phyloP scores from a whole-genome alignment of 164 flowering plant species.

The Hamamelis virginiana region DNA sequence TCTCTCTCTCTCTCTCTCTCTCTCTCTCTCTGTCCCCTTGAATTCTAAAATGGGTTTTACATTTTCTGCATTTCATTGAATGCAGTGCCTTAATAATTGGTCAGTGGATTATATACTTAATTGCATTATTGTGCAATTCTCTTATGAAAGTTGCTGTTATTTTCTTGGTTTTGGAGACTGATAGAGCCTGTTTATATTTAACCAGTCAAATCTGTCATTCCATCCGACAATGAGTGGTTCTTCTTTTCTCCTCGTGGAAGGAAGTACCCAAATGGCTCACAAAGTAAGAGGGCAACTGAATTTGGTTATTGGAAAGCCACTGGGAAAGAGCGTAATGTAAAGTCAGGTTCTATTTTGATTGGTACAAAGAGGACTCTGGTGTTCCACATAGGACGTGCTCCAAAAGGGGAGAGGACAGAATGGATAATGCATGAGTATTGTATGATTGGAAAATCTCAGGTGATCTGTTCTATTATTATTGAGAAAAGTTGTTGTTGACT shows the following conservation, averaged over 20 bases:
- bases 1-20: too few relatives aligned
- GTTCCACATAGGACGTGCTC: slow-evolving; percentile 83
- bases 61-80: too few relatives aligned
- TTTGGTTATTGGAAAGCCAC: slow-evolving; percentile 86
- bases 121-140: not conserved
- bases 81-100: not conserved
- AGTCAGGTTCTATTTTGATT: slow-evolving; percentile 46
- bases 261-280: slow-evolving; percentile 83
- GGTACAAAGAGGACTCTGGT: slow-evolving; percentile 88
- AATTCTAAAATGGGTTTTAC: too few relatives aligned
- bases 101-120: not conserved
- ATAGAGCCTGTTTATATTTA: slow-evolving; percentile 7
- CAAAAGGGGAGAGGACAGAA: slow-evolving; percentile 78
- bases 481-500: not conserved
- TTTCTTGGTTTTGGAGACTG: slow-evolving; percentile 14
- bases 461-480: slow-evolving; percentile 4
- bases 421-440: slow-evolving; percentile 93
- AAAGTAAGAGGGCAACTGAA: slow-evolving; percentile 71
- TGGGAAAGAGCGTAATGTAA: slow-evolving; percentile 74
- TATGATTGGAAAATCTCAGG: slow-evolving; percentile 46
- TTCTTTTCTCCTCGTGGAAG: slow-evolving; percentile 75
- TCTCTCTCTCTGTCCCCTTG: too few relatives aligned
- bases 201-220: slow-evolving; percentile 60
- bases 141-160: not conserved
- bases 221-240: slow-evolving; percentile 81